These are phyloP conservation scores for Oryza nivara DNA, from an alignment of 176 grass and related monocot species.

Conservation along the genomic window DNA sequence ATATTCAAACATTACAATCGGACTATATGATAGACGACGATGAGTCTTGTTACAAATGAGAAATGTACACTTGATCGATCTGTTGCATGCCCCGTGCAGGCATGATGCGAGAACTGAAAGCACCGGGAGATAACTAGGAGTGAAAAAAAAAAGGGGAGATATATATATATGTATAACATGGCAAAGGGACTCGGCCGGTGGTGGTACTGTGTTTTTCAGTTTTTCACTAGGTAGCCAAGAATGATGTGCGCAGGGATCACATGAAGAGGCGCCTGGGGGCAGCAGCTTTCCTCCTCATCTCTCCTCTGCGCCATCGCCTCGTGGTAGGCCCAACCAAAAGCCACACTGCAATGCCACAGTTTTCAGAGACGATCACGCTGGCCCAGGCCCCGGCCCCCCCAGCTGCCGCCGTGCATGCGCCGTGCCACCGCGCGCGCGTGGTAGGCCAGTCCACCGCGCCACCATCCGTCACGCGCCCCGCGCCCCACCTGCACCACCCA, in stretches of 20 bases:
- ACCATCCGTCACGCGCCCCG: neutral
- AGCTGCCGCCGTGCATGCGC: neutral
- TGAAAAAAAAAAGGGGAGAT: neutral
- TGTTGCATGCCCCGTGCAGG: neutral
- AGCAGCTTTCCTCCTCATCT: conserved; percentile 37
- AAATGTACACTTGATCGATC: neutral
- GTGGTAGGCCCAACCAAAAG: conserved; percentile 28
- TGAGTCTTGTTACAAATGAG: too few relatives aligned
- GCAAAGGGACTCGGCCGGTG: neutral
- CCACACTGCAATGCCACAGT: neutral
- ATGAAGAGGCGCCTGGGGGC: conserved; percentile 26
- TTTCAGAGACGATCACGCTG: neutral
- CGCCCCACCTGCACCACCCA: neutral
- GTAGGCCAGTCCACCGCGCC: conserved; percentile 18
- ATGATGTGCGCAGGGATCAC: conserved; percentile 18
- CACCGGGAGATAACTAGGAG: neutral
- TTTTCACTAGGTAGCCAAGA: neutral
- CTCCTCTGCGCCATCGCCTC: conserved; percentile 23
- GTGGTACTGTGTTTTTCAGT: too few relatives aligned
- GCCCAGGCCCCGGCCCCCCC: neutral
- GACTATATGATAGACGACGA: neutral
- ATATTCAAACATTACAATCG: neutral
- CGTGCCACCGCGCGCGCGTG: neutral
- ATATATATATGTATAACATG: neutral
- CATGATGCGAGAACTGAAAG: neutral